These are phyloP conservation scores for Diutina rugosa DNA, from an alignment of 1,139 yeast genomes.

Conservation along the genomic window DNA sequence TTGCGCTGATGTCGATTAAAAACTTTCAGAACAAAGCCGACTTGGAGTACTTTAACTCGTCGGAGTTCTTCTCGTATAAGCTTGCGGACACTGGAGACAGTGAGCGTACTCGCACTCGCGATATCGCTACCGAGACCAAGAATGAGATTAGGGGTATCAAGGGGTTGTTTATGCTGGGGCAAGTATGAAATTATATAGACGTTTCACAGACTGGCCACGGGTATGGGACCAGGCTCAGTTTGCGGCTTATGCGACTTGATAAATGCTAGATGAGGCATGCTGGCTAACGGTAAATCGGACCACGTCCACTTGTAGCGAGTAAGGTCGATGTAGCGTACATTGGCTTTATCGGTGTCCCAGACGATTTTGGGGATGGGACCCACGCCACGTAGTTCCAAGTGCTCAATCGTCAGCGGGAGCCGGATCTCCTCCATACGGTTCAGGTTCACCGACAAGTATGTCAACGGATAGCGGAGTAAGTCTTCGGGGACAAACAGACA, in stretches of 20 bases:
- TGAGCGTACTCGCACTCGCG: conserved; percentile 10
- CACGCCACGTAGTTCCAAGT: not conserved
- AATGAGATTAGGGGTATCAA: conserved; percentile 31
- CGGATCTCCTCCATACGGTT: not conserved
- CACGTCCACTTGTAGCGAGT: not conserved
- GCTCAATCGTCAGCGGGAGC: not conserved
- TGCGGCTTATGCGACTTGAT: not conserved
- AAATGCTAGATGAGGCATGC: not conserved
- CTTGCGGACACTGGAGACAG: not conserved
- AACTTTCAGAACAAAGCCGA: conserved; percentile 27
- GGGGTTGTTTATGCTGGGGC: conserved; percentile 34
- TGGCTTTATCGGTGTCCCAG: not conserved
- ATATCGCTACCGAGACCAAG: conserved; percentile 22
- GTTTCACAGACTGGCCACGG: not conserved
- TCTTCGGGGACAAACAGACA: not conserved
- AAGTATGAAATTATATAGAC: conserved; percentile 9
- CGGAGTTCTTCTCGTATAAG: conserved; percentile 14
- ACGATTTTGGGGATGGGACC: not conserved
- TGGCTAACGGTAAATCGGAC: not conserved
- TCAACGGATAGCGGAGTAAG: not conserved
- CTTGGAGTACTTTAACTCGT: conserved; percentile 19
- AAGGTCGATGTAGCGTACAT: not conserved
- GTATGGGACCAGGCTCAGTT: not conserved
- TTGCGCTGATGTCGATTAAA: conserved; percentile 18
- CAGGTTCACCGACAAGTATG: not conserved